Evolutionary conservation across 2,329 filamentous ascomycete species (phyloP).

Genomic region (Ophiostoma piceae): DNA sequence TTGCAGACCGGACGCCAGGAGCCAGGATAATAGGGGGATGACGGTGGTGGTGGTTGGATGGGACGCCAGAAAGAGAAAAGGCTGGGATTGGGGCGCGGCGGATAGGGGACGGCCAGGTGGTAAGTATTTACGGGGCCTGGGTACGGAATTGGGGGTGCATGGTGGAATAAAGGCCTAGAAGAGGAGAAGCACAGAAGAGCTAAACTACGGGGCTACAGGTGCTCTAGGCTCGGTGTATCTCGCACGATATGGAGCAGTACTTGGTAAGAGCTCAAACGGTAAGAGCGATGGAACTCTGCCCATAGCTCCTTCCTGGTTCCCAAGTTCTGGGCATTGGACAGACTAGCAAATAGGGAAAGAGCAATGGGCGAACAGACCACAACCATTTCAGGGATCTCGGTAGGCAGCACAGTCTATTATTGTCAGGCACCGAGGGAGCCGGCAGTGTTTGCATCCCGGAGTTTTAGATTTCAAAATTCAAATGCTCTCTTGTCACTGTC

Average conservation of each 20-base stretch:
- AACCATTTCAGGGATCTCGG: neutral
- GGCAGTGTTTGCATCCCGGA: neutral
- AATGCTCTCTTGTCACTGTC: neutral
- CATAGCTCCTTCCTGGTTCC: slow-evolving; percentile 15
- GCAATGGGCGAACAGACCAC: neutral
- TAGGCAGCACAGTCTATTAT: neutral
- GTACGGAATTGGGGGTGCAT: no score
- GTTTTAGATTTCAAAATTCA: neutral
- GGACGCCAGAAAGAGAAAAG: slow-evolving; percentile 21
- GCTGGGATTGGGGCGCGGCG: slow-evolving; percentile 19
- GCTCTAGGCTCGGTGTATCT: neutral
- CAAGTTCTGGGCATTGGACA: neutral
- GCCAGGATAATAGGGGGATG: slow-evolving; percentile 21
- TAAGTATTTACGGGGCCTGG: no score
- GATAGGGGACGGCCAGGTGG: neutral
- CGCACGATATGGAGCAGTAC: neutral
- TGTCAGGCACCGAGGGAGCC: slow-evolving; percentile 1
- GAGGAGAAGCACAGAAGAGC: no score
- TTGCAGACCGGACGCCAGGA: slow-evolving; percentile 4
- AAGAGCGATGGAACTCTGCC: slow-evolving; percentile 18
- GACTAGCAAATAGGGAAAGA: slow-evolving; percentile 9
- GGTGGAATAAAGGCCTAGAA: neutral
- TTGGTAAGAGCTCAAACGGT: neutral
- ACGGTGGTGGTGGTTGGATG: slow-evolving; percentile 22
- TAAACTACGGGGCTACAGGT: neutral